Evolutionary conservation across 23 red algal genomes (phyloP), one percentile per base, ranked within the genome.

Genomic region (Gracilariopsis chorda): DNA sequence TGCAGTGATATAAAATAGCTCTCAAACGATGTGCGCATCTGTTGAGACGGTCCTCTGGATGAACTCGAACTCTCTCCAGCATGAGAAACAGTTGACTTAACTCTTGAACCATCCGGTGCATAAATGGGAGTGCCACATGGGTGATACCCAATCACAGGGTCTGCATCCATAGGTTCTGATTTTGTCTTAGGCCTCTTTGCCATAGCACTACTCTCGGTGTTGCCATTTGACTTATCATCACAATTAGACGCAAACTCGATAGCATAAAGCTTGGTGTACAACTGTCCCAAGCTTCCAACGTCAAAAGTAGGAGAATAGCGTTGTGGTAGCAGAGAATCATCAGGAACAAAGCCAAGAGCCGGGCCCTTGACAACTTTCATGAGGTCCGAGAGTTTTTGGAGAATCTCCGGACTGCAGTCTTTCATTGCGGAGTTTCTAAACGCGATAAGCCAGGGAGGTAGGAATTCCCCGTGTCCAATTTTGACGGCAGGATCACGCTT

Each of bases 341-440:
- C 94, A 3, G 87, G 80, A 46, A 96, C 80, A 62, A 96, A 96
- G 24, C 94, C 94, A 21, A 96, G 68, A 34, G 68, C 55, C 4
- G 82, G 73, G 25, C 83, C 80, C 59, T 92, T 91, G 69, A 96
- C 85, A 12, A 86, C 77, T 24, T 92, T 92, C 94, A 96, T 91
- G 7, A 91, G 74, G 46, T 96, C 94, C 30, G 84, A 70, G 8
- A 96, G 73, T 59, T 88, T 88, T 29, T 82, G 77, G 17, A 87
- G 48, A 30, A 84, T 75, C 47, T 80, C 77, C 23, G 89, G 63
- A 46, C 48, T 70, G 61, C 83, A 86, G 24, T 65, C 61, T 11
- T 61, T 76, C 85, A 89, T 89, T 8, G 77, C 80, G 13, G 81
- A 48, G 33, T 62, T 73, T 39, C 87, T 52, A 61, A 91, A 92